A percentile compares a stretch with the other conserved stretches of the same genome.
These are phyloP conservation scores for Tetradesmus lagerheimii DNA, from an alignment of 139 green algal genomes.

Conservation along the genomic window DNA sequence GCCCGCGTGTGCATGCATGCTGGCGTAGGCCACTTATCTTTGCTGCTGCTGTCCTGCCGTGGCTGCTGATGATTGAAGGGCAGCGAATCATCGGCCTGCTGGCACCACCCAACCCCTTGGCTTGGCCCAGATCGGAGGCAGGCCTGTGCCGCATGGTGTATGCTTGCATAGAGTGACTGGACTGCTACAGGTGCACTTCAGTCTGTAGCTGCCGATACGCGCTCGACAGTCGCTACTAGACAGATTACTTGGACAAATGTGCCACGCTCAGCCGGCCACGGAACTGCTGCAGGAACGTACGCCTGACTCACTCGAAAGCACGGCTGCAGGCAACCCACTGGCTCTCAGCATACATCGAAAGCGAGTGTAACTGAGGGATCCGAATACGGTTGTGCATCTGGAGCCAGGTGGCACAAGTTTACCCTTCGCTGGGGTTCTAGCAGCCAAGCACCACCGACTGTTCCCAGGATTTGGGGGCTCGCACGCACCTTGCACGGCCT, in stretches of 20 bases:
- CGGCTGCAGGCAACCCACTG: neutral
- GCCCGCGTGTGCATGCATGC: neutral
- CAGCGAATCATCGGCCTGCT: neutral
- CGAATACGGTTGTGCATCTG: no score
- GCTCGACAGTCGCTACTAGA: neutral
- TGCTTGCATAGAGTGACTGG: neutral
- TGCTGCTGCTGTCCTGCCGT: constrained; percentile 8
- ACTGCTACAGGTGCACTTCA: neutral
- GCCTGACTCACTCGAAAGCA: neutral
- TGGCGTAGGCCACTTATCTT: neutral
- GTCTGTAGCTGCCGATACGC: neutral
- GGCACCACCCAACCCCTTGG: no score
- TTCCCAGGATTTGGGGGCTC: constrained; percentile 4
- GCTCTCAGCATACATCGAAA: neutral
- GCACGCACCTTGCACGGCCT: neutral
- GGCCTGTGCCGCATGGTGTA: neutral
- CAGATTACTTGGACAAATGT: neutral
- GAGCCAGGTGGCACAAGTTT: neutral
- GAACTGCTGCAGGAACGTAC: neutral
- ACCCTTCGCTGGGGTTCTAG: neutral
- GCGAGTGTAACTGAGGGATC: no score
- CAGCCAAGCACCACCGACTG: neutral
- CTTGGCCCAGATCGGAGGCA: neutral
- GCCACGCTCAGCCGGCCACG: neutral
- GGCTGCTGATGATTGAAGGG: neutral